Base-by-base conservation (phyloP, 352 stramenopile species). In the Globisporangium cylindrosporum region DNA sequence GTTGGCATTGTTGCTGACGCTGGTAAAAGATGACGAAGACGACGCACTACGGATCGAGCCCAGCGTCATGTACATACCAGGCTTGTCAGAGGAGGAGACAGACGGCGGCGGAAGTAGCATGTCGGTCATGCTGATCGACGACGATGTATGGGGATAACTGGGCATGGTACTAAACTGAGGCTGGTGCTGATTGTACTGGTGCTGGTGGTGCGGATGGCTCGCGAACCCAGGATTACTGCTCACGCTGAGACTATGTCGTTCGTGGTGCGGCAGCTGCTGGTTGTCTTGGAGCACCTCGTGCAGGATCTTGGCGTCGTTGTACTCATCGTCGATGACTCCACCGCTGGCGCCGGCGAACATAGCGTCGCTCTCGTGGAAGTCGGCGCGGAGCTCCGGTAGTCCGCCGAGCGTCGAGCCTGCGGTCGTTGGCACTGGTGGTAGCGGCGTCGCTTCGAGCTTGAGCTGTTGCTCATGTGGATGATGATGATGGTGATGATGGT, bases 221-320 rank as follows among this genome's bases (percentile, higher is more conserved):
- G 25, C 14, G 51, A 12, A 49, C 20, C 49, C 49, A 4, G 29
- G 1, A n/a, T 64, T 41, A 18, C 22, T 64, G 54, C n/a, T 43
- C 24, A 10, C 51, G 18, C 41, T 22, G 41, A 49, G 41, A n/a
- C 41, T 49, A 49, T 62, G 34, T 22, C 55, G 49, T 20, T 55
- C 22, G 4, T 41, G 3, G n/a, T 54, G 38, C 8, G 53, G 29
- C 22, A 41, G 46, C 20, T 67, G 58, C 3, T 67, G 59, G 38
- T 54, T 64, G 41, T 63, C 49, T 48, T 72, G 67, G 18, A 72
- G 62, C 29, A 65, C 67, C 53, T 72, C 67, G 32, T 51, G 60
- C 46, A 72, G 41, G 41, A 72, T 59, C 29, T 63, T 67, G 41
- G 54, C 60, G 62, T 72, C 67, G n/a, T 59, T 67, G 61, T 64